Conservation (phyloP, 1,284 basidiomycete genomes). For the Ceraceosorus guamensis region DNA sequence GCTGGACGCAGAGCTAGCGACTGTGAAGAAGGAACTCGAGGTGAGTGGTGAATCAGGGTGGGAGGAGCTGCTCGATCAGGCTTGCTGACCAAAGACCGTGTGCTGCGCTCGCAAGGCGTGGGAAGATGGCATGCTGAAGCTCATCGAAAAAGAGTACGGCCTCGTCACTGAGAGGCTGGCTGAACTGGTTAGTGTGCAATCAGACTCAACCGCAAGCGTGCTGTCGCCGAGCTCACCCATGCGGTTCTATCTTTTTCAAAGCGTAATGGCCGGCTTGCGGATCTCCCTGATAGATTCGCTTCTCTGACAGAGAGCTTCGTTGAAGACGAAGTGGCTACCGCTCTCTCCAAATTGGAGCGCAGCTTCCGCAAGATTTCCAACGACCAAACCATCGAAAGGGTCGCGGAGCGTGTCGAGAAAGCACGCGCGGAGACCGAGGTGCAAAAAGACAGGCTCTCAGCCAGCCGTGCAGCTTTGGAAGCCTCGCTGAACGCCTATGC, state of each 20-base stretch:
- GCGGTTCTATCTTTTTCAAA: too few relatives aligned
- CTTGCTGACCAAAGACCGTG: too few relatives aligned
- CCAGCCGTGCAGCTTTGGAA: slow-evolving; percentile 9
- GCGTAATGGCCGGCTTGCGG: slow-evolving; percentile 14
- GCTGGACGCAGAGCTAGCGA: slow-evolving; percentile 30
- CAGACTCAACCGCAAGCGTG: too few relatives aligned
- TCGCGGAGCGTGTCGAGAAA: slow-evolving; percentile 12
- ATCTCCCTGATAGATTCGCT: slow-evolving; percentile 36
- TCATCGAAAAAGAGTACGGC: slow-evolving; percentile 34
- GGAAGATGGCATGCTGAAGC: slow-evolving; percentile 27
- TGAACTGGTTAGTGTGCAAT: too few relatives aligned
- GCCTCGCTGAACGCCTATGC: slow-evolving; percentile 8
- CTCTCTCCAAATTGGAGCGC: slow-evolving; percentile 28
- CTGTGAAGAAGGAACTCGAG: slow-evolving; percentile 31
- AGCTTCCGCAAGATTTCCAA: slow-evolving; percentile 23
- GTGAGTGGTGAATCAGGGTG: too few relatives aligned
- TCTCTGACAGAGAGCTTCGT: slow-evolving; percentile 31
- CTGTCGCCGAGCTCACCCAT: too few relatives aligned
- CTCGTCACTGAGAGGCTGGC: slow-evolving; percentile 27
- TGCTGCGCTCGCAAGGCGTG: too few relatives aligned
- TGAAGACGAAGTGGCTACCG: slow-evolving; percentile 28
- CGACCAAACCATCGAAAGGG: slow-evolving; percentile 6
- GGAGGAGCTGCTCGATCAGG: too few relatives aligned
- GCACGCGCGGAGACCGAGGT: slow-evolving; percentile 16
- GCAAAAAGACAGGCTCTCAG: slow-evolving; percentile 20